These are phyloP conservation scores for Penicillium daleae DNA, from an alignment of 495 filamentous ascomycete species.

Conservation along the genomic window DNA sequence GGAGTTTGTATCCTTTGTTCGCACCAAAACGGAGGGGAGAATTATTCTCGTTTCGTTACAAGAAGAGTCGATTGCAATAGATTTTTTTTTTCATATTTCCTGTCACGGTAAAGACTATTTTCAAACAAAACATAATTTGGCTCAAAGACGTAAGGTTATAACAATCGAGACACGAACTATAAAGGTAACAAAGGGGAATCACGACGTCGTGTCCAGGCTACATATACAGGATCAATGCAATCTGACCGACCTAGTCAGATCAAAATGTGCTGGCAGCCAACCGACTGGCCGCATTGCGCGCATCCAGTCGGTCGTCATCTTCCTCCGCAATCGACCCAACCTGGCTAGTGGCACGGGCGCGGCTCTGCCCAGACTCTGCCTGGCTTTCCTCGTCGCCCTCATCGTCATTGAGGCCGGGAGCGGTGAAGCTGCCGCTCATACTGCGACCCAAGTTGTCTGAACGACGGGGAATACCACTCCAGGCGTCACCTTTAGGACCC, in stretches of 20 bases:
- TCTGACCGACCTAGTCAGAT: constrained; percentile 51
- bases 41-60: background rate
- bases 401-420: constrained; percentile 43
- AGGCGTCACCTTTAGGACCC: constrained; percentile 93
- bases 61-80: background rate
- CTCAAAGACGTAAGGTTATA: background rate
- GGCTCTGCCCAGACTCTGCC: constrained; percentile 45
- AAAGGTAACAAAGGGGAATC: constrained; percentile 34
- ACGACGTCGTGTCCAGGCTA: constrained; percentile 31
- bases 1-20: background rate
- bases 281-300: constrained; percentile 89
- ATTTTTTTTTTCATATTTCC: background rate
- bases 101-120: background rate
- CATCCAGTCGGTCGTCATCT: constrained; percentile 93
- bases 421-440: constrained; percentile 69
- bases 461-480: constrained; percentile 90
- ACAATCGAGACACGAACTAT: constrained; percentile 18
- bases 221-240: constrained; percentile 33
- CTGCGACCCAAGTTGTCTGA: constrained; percentile 75
- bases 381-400: constrained; percentile 43
- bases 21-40: background rate
- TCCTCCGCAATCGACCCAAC: constrained; percentile 71
- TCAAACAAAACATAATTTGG: constrained; percentile 1
- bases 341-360: constrained; percentile 65
- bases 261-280: constrained; percentile 93